Conservation (phyloP, 2,329 filamentous ascomycete genomes). For the Sarocladiaceae sp. region DNA sequence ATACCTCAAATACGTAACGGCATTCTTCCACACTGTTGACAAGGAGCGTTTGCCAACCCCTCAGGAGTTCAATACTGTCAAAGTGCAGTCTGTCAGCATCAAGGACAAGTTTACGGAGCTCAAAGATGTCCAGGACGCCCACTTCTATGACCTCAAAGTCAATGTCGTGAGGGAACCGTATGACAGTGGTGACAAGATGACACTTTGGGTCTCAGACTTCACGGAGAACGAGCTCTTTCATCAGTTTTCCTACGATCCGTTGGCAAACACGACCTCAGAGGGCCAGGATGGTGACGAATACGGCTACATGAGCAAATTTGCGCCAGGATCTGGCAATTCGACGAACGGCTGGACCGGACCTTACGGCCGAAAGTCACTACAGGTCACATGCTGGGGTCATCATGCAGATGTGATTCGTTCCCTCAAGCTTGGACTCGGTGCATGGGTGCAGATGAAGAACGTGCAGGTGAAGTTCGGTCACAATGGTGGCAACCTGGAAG, state of each 20-base stretch:
- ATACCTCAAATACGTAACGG: conserved; percentile 42
- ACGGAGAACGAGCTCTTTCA: conserved; percentile 66
- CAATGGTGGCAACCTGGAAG: conserved; percentile 60
- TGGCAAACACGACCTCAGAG: conserved; percentile 24
- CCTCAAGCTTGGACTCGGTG: conserved; percentile 47
- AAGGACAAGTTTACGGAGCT: conserved; percentile 61
- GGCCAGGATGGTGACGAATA: conserved; percentile 48
- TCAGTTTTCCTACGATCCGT: conserved; percentile 33
- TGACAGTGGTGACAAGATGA: conserved; percentile 40
- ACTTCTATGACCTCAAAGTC: conserved; percentile 66
- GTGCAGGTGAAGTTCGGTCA: conserved; percentile 61
- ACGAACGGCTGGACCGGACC: conserved; percentile 65
- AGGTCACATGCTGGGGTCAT: conserved; percentile 65
- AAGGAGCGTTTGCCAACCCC: conserved; percentile 38
- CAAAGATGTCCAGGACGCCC: conserved; percentile 51
- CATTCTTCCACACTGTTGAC: conserved; percentile 40
- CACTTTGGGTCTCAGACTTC: conserved; percentile 79
- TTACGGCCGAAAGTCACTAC: conserved; percentile 66
- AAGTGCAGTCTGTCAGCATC: conserved; percentile 35
- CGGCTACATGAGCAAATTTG: conserved; percentile 42
- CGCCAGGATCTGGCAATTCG: conserved; percentile 14
- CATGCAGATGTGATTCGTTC: conserved; percentile 58
- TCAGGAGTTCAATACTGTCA: conserved; percentile 36
- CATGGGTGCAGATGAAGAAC: conserved; percentile 66
- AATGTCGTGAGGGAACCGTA: conserved; percentile 58